Evolutionary conservation across 2,329 filamentous ascomycete species (phyloP), one percentile per base, ranked within the genome.

Genomic region (Biscogniauxia marginata): DNA sequence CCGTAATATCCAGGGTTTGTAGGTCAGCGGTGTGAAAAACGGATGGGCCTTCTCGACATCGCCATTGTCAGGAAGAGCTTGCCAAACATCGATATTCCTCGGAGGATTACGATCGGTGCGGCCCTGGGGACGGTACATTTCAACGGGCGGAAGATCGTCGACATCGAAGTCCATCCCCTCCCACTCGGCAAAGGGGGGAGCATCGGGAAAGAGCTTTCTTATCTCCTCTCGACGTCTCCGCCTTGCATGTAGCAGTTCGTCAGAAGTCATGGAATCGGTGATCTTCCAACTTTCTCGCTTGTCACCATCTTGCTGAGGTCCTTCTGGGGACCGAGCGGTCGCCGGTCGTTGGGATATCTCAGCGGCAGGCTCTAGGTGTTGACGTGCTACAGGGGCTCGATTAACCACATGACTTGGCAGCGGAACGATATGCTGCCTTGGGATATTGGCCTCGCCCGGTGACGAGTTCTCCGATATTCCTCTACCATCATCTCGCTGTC

Each of bases 1-100:
- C 49, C 89, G 86, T 60, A 98, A 75, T 7, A 90, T 85, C 63
- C 79, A 76, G 5, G 93, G 93, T 47, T 89, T 80, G 72, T 87
- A 93, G 50, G 83, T 84, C 23, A 96, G 80, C 23, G 79, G 74
- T 77, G 80, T 62, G 75, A 73, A 47, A 66, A 72, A 49, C 8
- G 30, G 19, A 61, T 68, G 24, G 70, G 72, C 49, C 68, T 71
- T 51, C 54, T 77, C 74, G 34, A 76, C 67, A 50, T 75, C 61
- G 19, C 61, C 59, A 39, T 66, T 63, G 20, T 71, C 68, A 39
- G 65, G 58, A 46, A 62, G 61, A 23, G 67, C 54, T 50, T 67
- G 64, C 69, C 69, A 71, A 46, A 66, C 57, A 21, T 71, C 67
- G 4, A 72, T 57, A 7, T 67, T 66, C 50, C 68, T 65, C 56